Evolutionary conservation across 257 asterid species (phyloP), one percentile per base, ranked within the genome.

Genomic region (Gardenia jasminoides): DNA sequence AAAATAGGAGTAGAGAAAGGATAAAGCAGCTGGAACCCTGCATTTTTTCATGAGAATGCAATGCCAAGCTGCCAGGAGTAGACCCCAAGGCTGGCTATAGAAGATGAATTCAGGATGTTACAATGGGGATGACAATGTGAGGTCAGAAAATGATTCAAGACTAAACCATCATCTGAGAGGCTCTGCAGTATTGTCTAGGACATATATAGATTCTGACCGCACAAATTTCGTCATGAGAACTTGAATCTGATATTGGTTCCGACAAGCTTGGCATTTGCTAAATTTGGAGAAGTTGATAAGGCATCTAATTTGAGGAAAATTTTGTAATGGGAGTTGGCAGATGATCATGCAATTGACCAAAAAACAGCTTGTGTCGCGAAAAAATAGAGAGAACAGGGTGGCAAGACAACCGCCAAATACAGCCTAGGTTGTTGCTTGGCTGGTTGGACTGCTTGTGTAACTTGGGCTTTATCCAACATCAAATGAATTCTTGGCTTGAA

Each of bases 1-100:
- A 75, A 6, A 82, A 17, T 3, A 80, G 4, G 36, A 79, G n/a
- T 48, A 74, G 22, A 72, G 75, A 48, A 62, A 72, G 39, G 72
- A 80, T 24, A 58, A 31, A 65, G 72, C 69, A 58, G 80, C 75
- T 24, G 16, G 28, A 39, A 36, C 64, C 75, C 80, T 67, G 81
- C 82, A 81, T 80, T 77, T 72, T 83, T 54, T 41, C n/a, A n/a
- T 17, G 52, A 56, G 80, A 54, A 76, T 70, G 80, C 78, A 78
- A 72, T 83, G 86, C 52, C 68, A 69, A 83, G 78, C 76, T 78
- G 75, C 80, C 78, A 30, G 52, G 77, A 76, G 65, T 58, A 48
- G 41, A 48, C 71, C 66, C 52, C 62, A 74, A 58, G 77, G 74
- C 73, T 10, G 68, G 48, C 52, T 56, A 74, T 65, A 30, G 33